These are phyloP conservation scores for Glycine latifolia DNA, from an alignment of 306 rosid species.

Conservation along the genomic window DNA sequence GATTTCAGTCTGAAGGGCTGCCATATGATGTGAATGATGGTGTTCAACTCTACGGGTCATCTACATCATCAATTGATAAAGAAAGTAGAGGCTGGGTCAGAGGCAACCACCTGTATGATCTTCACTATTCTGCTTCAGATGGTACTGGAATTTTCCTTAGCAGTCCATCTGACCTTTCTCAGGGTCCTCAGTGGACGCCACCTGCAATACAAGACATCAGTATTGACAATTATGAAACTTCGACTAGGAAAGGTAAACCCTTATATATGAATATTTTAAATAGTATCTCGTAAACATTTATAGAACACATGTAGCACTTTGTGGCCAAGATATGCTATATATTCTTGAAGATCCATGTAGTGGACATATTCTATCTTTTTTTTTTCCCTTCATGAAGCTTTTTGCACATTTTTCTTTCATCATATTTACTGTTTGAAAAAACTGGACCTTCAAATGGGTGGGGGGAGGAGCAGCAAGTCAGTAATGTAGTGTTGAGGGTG, in stretches of 20 bases:
- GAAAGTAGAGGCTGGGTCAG: slow-evolving; percentile 77
- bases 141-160: slow-evolving; percentile 65
- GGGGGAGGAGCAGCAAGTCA: not conserved
- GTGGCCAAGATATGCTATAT: not conserved
- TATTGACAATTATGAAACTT: slow-evolving; percentile 68
- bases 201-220: slow-evolving; percentile 88
- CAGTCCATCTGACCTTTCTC: slow-evolving; percentile 85
- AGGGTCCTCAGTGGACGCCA: slow-evolving; percentile 68
- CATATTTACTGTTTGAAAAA: not conserved
- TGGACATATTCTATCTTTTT: not conserved
- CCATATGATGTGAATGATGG: slow-evolving; percentile 71
- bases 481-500: not conserved
- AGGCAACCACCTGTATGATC: slow-evolving; percentile 77
- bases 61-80: slow-evolving; percentile 75
- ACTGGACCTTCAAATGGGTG: not conserved
- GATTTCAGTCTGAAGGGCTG: slow-evolving; percentile 74
- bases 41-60: slow-evolving; percentile 61
- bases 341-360: not conserved
- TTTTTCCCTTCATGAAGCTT: not conserved
- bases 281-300: not conserved
- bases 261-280: slow-evolving; percentile 20
- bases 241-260: slow-evolving; percentile 66
- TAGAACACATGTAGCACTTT: not conserved
- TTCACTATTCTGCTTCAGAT: slow-evolving; percentile 76
- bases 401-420: slow-evolving; percentile 9